Base-by-base conservation (phyloP, 1,284 basidiomycete species). In the Phellopilus nigrolimitatus region DNA sequence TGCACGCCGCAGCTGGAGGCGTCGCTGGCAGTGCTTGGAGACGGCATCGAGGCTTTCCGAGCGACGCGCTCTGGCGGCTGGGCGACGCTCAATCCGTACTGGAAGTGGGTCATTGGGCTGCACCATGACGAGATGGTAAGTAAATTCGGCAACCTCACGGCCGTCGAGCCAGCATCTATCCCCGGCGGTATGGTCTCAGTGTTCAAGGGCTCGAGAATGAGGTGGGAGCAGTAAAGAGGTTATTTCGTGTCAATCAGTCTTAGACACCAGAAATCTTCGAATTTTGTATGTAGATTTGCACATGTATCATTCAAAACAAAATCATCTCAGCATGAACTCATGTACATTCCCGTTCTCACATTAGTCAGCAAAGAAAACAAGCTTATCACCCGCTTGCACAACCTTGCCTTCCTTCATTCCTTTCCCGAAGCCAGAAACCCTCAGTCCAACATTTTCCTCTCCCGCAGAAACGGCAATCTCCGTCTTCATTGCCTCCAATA, bases 401-500 rank as follows among this genome's bases (percentile, higher is more conserved):
- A 62, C 57, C 0, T 58, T 64, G 0, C 78, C 76, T 54, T 74
- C 73, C 38, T 58, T 60, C 3, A 77, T 59, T 2, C 69, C 73
- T 9, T 60, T 63, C 0, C 70, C 74, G 8, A 76, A 62, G 2
- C 67, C 67, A 40, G 61, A 62, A 0, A 80, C 67, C 19, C 54
- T 70, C 42, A 69, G 71, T 0, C 78, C 78, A 2, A 77, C 61
- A 49, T 72, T 71, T 21, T 68, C 69, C 19, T 73, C 70, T 1
- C 74, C 75, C 0, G 74, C 72, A 42, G 61, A 63, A 4, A 82
- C 58, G 12, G 69, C 68, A 37, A 82, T 74, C 61, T 86, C 84
- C 4, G 79, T 84, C 67, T 88, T 88, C 85, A 87, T 88, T 0
- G 84, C 83, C 62, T 86, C 82, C 13, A 88, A 69, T 19, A 86